Evolutionary conservation across 305 asterid species (phyloP).

Genomic region (Plantago lanceolata): DNA sequence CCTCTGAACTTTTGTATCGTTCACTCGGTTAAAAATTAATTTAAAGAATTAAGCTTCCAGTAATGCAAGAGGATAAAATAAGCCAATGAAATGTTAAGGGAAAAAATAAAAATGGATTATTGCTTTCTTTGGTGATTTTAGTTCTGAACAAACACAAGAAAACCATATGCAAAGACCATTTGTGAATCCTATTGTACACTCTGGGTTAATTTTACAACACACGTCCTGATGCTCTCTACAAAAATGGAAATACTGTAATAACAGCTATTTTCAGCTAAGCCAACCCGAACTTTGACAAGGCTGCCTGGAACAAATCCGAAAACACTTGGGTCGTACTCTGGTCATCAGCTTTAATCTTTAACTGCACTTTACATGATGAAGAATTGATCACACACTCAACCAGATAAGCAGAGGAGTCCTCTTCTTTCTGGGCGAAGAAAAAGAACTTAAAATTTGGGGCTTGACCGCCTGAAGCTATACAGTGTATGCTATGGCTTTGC

Average conservation of each 20-base stretch:
- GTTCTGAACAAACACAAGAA: conserved; percentile 11
- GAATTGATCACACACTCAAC: conserved; percentile 81
- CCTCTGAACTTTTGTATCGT: no score
- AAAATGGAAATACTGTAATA: conserved; percentile 13
- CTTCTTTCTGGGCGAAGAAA: conserved; percentile 80
- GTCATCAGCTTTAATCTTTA: conserved; percentile 92
- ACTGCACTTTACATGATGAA: conserved; percentile 68
- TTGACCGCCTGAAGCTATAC: conserved; percentile 97
- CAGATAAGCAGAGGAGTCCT: conserved; percentile 57
- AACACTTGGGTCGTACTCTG: conserved; percentile 65
- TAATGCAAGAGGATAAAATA: no score
- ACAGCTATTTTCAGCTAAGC: conserved; percentile 22
- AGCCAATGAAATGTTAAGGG: no score
- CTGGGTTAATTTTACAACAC: conserved; percentile 22
- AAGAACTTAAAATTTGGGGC: conserved; percentile 94
- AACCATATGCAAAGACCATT: conserved; percentile 7
- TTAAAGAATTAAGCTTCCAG: no score
- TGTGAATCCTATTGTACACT: conserved; percentile 26
- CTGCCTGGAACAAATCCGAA: conserved; percentile 71
- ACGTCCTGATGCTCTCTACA: conserved; percentile 15
- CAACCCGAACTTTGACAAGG: conserved; percentile 61
- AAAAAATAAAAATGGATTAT: background rate
- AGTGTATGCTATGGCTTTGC: conserved; percentile 74
- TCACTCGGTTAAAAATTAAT: no score
- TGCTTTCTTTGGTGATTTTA: background rate